Conservation (phyloP, 2,329 filamentous ascomycete genomes). For the Lithohypha guttulata region DNA sequence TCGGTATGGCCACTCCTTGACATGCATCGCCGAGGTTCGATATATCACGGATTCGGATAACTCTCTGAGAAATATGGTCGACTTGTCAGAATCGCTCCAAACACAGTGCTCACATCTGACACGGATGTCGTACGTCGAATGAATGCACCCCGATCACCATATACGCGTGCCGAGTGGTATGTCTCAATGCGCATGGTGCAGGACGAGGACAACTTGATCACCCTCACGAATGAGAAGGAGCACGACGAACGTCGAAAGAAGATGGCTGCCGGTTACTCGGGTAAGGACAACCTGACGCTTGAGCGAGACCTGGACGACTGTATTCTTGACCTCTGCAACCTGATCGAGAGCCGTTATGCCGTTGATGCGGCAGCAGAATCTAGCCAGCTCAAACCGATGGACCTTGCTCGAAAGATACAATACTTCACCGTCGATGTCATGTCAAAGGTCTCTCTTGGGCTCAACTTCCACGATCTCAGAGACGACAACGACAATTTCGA, state of each 20-base stretch:
- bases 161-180: conserved; percentile 10
- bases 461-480: conserved; percentile 12
- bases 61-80: conserved; percentile 11
- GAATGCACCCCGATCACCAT: conserved; percentile 11
- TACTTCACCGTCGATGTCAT: conserved; percentile 17
- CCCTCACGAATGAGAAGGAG: conserved; percentile 11
- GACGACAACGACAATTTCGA: conserved; percentile 15
- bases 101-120: conserved; percentile 12
- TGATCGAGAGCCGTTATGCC: conserved; percentile 11
- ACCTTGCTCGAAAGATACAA: conserved; percentile 10
- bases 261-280: conserved; percentile 13
- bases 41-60: conserved; percentile 9
- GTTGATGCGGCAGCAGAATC: too few relatives aligned
- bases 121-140: conserved; percentile 9
- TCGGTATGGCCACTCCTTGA: conserved; percentile 11
- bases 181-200: conserved; percentile 11
- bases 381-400: conserved; percentile 11
- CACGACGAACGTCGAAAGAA: conserved; percentile 11
- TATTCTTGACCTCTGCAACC: conserved; percentile 10
- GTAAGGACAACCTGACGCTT: conserved; percentile 13
- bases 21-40: conserved; percentile 7
- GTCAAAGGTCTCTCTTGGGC: conserved; percentile 15
- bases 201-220: conserved; percentile 10
- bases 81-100: conserved; percentile 13
- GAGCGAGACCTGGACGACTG: conserved; percentile 12